A percentile compares a stretch with the other conserved stretches of the same genome.
These are phyloP conservation scores for Angomonas desouzai DNA, from an alignment of 208 protist genomes.

Conservation along the genomic window DNA sequence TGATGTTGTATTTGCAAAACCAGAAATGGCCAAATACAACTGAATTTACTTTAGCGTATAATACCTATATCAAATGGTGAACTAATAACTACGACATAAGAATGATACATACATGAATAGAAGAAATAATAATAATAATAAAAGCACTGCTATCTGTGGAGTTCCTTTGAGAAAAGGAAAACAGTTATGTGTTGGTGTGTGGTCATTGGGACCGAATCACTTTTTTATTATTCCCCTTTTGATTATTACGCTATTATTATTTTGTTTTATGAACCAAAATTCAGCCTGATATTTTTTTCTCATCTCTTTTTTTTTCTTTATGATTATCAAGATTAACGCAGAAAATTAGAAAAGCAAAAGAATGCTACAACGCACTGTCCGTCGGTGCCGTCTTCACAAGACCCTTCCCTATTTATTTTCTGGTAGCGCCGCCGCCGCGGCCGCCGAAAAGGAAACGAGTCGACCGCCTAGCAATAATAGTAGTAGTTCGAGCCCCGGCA, in stretches of 20 bases:
- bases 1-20: conserved; percentile 7
- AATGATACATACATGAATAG: too few species aligned
- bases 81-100: background rate
- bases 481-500: background rate
- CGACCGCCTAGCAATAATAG: background rate
- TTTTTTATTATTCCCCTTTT: conserved; percentile 9
- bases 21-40: conserved; percentile 10
- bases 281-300: too few species aligned
- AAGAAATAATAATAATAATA: too few species aligned
- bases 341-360: conserved; percentile 14
- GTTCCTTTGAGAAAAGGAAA: background rate
- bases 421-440: background rate
- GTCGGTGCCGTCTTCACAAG: background rate
- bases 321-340: background rate
- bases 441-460: background rate
- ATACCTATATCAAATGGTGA: too few species aligned
- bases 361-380: background rate
- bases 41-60: conserved; percentile 8
- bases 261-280: too few species aligned
- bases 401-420: conserved; percentile 16
- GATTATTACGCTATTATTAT: too few species aligned
- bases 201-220: background rate
- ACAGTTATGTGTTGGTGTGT: too few species aligned
- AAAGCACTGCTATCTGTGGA: too few species aligned
- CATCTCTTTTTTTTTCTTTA: conserved; percentile 4